Evolutionary conservation across 2,329 filamentous ascomycete species (phyloP).

Genomic region (Coniosporium tulheliwenetii): DNA sequence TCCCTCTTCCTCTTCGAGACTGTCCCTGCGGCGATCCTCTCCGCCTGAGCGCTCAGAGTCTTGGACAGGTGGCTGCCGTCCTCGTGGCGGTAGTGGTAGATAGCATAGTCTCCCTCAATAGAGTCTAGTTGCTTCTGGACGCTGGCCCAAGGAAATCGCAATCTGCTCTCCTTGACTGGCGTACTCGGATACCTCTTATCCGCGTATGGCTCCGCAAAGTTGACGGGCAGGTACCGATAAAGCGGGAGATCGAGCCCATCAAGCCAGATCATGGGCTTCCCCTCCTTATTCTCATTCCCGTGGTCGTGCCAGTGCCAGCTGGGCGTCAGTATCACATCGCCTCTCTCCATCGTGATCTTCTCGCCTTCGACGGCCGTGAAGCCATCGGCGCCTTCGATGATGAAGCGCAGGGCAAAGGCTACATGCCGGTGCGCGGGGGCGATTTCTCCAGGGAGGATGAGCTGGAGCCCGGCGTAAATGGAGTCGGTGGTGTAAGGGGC

Average conservation of each 20-base stretch:
- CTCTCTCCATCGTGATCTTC: slow-evolving; percentile 34
- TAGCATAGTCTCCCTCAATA: slow-evolving; percentile 12
- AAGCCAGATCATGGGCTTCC: slow-evolving; percentile 41
- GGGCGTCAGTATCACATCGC: slow-evolving; percentile 42
- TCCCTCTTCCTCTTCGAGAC: slow-evolving; percentile 27
- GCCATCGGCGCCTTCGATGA: slow-evolving; percentile 39
- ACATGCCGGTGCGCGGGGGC: slow-evolving; percentile 40
- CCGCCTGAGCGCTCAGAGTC: slow-evolving; percentile 32
- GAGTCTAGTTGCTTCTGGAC: slow-evolving; percentile 30
- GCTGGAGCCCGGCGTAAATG: slow-evolving; percentile 40
- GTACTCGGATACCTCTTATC: slow-evolving; percentile 33
- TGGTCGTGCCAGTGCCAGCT: slow-evolving; percentile 47
- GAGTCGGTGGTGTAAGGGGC: slow-evolving; percentile 43
- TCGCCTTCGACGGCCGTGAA: slow-evolving; percentile 42
- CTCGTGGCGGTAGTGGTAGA: slow-evolving; percentile 17
- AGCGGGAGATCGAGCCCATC: slow-evolving; percentile 39
- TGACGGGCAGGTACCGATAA: slow-evolving; percentile 34
- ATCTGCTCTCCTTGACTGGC: slow-evolving; percentile 22
- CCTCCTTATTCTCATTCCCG: slow-evolving; percentile 31
- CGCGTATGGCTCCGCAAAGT: slow-evolving; percentile 38
- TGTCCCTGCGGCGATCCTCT: slow-evolving; percentile 22
- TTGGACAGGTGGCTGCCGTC: slow-evolving; percentile 25
- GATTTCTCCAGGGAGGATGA: slow-evolving; percentile 40
- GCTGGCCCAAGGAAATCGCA: slow-evolving; percentile 33
- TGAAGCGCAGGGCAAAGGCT: slow-evolving; percentile 41